These are phyloP conservation scores for Phylloporus arenicola DNA, from an alignment of 768 basidiomycete genomes.

Conservation along the genomic window DNA sequence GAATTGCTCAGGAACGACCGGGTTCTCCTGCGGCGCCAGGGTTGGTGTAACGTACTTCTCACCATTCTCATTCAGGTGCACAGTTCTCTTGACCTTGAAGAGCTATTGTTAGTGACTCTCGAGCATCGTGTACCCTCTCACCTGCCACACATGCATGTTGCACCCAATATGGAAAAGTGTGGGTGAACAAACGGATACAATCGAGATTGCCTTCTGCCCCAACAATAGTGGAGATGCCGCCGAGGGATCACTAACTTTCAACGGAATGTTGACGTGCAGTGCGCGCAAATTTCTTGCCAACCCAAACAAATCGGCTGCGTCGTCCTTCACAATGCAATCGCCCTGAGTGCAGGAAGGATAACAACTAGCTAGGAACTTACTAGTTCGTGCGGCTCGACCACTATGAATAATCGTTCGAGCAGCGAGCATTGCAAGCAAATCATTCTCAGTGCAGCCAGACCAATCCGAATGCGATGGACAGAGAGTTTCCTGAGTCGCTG, in stretches of 20 bases:
- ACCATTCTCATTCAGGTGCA: conserved; percentile 36
- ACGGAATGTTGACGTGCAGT: conserved; percentile 56
- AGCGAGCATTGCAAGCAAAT: conserved; percentile 51
- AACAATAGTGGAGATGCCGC: conserved; percentile 14
- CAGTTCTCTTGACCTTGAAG: conserved; percentile 42
- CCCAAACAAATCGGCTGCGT: conserved; percentile 32
- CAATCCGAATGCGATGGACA: conserved; percentile 58
- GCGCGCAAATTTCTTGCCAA: conserved; percentile 44
- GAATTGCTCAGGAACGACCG: conserved; percentile 68
- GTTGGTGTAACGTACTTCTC: conserved; percentile 32
- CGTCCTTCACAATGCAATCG: conserved; percentile 11
- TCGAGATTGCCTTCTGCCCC: conserved; percentile 35
- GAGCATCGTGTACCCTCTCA: conserved; percentile 24
- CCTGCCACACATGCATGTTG: conserved; percentile 68
- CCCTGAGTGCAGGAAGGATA: no score
- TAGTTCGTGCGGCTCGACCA: conserved; percentile 41
- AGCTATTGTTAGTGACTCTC: neutral
- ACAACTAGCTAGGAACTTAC: conserved; percentile 28
- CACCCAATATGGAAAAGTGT: conserved; percentile 60
- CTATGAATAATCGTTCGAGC: conserved; percentile 63
- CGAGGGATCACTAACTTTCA: conserved; percentile 14
- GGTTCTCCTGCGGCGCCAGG: conserved; percentile 53
- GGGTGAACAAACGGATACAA: conserved; percentile 47
- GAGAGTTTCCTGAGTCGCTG: conserved; percentile 51
- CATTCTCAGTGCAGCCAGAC: conserved; percentile 41